Percentiles rank a stretch among this genome's conserved stretches.
Conservation (phyloP, 805 yeast genomes). For the Saccharomyces kudriavzevii region DNA sequence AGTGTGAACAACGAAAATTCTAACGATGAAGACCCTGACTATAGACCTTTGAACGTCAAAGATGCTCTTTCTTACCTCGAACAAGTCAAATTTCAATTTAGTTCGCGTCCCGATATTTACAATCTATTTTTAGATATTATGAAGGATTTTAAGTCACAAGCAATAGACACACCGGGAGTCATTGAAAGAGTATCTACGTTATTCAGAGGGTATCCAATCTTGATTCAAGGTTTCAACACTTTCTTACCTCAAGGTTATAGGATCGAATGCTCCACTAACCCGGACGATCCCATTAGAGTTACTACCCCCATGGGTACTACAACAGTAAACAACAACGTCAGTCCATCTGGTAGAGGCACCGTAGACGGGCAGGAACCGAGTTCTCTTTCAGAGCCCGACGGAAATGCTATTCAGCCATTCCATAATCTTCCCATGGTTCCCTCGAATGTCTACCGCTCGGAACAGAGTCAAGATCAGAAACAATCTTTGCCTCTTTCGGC, state of each 20-base stretch:
- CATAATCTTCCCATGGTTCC: not conserved
- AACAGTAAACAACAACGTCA: not conserved
- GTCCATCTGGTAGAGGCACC: not conserved
- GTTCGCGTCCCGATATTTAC: conserved; percentile 88
- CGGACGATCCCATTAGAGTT: conserved; percentile 85
- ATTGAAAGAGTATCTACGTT: conserved; percentile 88
- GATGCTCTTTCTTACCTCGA: conserved; percentile 94
- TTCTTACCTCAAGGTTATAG: conserved; percentile 94
- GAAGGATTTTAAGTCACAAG: conserved; percentile 97
- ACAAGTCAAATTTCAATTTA: conserved; percentile 89
- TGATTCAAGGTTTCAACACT: conserved; percentile 96
- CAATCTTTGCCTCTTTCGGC: not conserved
- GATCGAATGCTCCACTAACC: conserved; percentile 83
- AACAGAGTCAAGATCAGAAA: not conserved
- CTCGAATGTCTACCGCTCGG: not conserved
- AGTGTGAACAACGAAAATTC: conserved; percentile 1
- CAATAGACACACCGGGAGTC: conserved; percentile 96
- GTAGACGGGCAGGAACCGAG: not conserved
- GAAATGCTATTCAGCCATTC: not conserved
- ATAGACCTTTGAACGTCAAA: conserved; percentile 84
- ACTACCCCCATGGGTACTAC: conserved; percentile 80
- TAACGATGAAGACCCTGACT: conserved; percentile 26
- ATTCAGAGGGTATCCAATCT: conserved; percentile 85
- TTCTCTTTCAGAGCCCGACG: not conserved
- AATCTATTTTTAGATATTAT: conserved; percentile 93